Base-by-base conservation (phyloP, 371 early-diverging fungal genomes). In the Phascolomyces articulosus region DNA sequence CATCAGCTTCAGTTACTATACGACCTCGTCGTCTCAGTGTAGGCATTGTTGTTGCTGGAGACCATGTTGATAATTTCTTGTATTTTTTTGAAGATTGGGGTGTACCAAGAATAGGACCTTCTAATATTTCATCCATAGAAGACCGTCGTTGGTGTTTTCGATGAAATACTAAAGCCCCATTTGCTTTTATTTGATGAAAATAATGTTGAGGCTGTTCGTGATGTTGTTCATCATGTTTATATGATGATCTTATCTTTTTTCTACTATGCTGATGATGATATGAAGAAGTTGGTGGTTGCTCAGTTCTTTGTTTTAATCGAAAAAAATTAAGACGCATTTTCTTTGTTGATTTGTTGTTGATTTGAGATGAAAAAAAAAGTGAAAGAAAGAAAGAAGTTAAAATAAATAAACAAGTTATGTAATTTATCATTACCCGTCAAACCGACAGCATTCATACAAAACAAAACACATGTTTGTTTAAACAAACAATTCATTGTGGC, bases 161-260 rank as follows among this genome's bases (percentile, higher is more conserved):
- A 51, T 51, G 51, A 16, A 58, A 21, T 41, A 58, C 58, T 6
- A 24, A 21, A 4, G 58, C 58, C 16, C 58, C 58, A 28, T 58
- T 58, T 23, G 58, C 58, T 58, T 58, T 58, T 15, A 58, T 20
- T 18, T 16, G 40, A 21, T 58, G 41, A 24, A 58, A 41, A 40
- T 58, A 58, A 10, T 40, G 58, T 40, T 40, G 58, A 26, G 58
- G 58, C 7, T 55, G 31, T 8, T 44, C 15, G 16, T 44, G 11
- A 34, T 34, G 34, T 9, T 34, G 34, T 9, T 11, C 11, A 34
- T 34, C 9, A 34, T 34, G 34, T 9, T 34, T 9, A 34, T 34
- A 2, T 9, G 6, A 9, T 34, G 34, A 9, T 34, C 11, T 34
- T 34, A 9, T 34, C 34, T 34, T 34, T 34, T 34, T 34, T 3